A percentile compares a stretch with the other conserved stretches of the same genome.
Evolutionary conservation across 805 yeast genomes (phyloP).

Genomic region (Saccharomycopsis sp.): DNA sequence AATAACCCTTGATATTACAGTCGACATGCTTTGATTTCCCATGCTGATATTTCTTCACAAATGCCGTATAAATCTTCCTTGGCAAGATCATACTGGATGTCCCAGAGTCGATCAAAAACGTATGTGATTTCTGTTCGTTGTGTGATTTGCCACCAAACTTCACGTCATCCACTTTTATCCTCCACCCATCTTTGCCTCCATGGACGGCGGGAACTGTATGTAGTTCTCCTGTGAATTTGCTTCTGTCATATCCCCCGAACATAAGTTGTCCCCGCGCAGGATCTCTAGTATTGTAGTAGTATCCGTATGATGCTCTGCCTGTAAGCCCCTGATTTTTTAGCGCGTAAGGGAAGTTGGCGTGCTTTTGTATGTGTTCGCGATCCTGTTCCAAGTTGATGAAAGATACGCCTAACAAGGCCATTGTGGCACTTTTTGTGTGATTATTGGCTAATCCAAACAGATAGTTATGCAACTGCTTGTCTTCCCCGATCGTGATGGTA

Average conservation of each 20-base stretch:
- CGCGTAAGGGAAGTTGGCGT: background rate
- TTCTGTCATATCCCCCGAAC: background rate
- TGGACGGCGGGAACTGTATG: background rate
- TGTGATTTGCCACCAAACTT: background rate
- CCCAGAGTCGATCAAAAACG: background rate
- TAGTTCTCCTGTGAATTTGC: background rate
- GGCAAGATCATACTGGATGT: background rate
- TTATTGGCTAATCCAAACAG: background rate
- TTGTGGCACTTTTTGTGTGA: background rate
- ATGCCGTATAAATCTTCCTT: background rate
- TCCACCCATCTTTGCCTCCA: background rate
- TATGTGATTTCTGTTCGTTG: background rate
- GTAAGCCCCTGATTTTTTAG: background rate
- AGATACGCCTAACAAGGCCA: background rate
- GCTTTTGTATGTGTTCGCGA: background rate
- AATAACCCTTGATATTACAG: background rate
- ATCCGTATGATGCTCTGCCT: background rate
- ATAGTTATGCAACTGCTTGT: background rate
- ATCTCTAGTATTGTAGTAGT: background rate
- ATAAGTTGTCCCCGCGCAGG: background rate
- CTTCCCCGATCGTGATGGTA: background rate
- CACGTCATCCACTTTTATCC: background rate
- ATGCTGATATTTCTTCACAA: background rate
- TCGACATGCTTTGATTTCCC: background rate
- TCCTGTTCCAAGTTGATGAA: background rate